phyloP scores from a whole-genome alignment of 2,329 filamentous ascomycete genomes.

The Penicillium sp. region DNA sequence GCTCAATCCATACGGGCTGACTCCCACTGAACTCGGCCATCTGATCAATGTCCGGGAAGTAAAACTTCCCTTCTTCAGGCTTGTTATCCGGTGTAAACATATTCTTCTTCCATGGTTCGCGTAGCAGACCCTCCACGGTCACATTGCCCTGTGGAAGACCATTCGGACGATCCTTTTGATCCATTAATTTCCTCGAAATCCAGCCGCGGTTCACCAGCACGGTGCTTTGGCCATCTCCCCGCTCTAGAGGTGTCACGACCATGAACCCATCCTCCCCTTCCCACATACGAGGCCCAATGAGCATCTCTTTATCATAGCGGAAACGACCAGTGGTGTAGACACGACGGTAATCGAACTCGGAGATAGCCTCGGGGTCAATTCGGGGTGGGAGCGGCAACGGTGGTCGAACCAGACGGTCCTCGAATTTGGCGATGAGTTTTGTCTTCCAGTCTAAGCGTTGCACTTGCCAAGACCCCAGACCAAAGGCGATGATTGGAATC shows the following conservation, averaged over 20 bases:
- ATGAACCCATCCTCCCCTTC: conserved; percentile 88
- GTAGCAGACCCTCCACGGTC: conserved; percentile 72
- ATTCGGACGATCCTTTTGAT: conserved; percentile 57
- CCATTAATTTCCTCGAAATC: conserved; percentile 70
- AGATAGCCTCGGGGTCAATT: conserved; percentile 72
- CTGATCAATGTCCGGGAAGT: conserved; percentile 87
- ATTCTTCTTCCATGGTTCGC: conserved; percentile 94
- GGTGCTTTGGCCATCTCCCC: conserved; percentile 55
- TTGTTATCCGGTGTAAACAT: conserved; percentile 91
- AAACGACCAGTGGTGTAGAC: conserved; percentile 69
- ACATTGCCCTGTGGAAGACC: conserved; percentile 66
- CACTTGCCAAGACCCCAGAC: conserved; percentile 90
- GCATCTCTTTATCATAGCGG: conserved; percentile 90
- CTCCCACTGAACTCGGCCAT: conserved; percentile 81
- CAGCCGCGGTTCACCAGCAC: conserved; percentile 87
- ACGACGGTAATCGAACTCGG: conserved; percentile 86
- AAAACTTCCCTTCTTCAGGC: conserved; percentile 78
- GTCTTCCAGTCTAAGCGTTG: conserved; percentile 91
- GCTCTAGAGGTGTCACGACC: conserved; percentile 84
- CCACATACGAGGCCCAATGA: conserved; percentile 81
- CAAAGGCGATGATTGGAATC: conserved; percentile 87
- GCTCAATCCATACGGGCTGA: conserved; percentile 89
- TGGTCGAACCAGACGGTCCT: conserved; percentile 80
- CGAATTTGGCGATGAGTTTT: conserved; percentile 80
- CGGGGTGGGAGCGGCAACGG: conserved; percentile 79